Evolutionary conservation across 148 eudicot genomes (phyloP), one percentile per base, ranked within the genome.

Genomic region (Polygonum aviculare): DNA sequence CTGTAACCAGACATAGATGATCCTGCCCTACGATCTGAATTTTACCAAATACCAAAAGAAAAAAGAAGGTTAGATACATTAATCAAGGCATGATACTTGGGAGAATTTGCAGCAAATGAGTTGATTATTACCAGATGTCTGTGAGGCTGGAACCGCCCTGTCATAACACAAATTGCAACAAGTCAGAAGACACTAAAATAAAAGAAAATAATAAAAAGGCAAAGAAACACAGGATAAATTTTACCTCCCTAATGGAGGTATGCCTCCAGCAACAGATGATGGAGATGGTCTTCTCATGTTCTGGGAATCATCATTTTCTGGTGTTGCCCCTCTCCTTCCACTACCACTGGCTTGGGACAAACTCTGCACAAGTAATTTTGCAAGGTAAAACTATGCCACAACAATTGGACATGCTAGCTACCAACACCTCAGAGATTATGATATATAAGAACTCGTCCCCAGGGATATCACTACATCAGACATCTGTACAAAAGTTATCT

Each of bases 181-280:
- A 38, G 67, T 75, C 75, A 72, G n/a, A 2, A 7, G 38, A 44
- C 14, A 45, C 0, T 72, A 44, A 51, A 22, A 44, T 2, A 2
- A 44, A 44, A 44, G 9, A 44, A 44, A 44, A 7, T 44, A 44
- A 44, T 31, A 62, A 40, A 44, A 7, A 65, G 2, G 54, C 5
- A 45, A 67, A 35, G 48, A 36, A 21, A 47, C 18, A 11, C 22
- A 5, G 51, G 1, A 72, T 40, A 21, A 1, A 3, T 45, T 77
- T 69, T 70, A 93, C 97, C 98, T 93, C 85, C 95, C 90, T 62
- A 93, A 79, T 18, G 97, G 97, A 78, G 98, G 97, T 79, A 93
- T 79, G 54, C 98, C 98, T 77, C 94, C 97, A 76, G 87, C 91
- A 80, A 92, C 86, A 79, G 94, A 84, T 48, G 97, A 87, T 16